These are phyloP conservation scores for Dentipellis sp. DNA, from an alignment of 768 basidiomycete species.

Conservation along the genomic window DNA sequence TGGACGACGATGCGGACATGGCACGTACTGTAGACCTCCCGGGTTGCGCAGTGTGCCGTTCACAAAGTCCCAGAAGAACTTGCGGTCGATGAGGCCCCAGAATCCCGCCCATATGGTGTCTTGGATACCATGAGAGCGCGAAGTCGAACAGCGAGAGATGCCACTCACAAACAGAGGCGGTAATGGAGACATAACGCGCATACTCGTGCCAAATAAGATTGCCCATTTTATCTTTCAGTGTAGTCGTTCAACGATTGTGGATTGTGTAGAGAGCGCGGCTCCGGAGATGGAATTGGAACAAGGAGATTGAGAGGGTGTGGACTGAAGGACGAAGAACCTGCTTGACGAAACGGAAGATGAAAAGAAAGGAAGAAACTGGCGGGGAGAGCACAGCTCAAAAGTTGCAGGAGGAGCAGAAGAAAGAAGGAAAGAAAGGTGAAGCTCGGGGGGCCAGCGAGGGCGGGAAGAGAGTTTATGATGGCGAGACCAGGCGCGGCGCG, in stretches of 20 bases:
- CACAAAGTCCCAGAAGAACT: constrained; percentile 97
- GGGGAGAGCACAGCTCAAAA: not conserved
- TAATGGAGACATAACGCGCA: constrained; percentile 56
- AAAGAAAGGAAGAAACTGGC: not conserved
- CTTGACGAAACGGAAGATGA: constrained; percentile 8
- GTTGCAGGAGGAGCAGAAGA: not conserved
- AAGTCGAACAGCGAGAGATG: not conserved
- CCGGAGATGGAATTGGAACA: constrained; percentile 2
- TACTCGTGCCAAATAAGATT: constrained; percentile 78
- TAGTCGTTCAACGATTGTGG: not conserved
- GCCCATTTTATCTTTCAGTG: constrained; percentile 43
- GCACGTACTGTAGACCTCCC: constrained; percentile 71
- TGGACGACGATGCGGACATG: not conserved
- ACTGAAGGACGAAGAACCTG: constrained; percentile 3
- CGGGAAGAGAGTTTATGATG: not conserved
- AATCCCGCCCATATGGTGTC: constrained; percentile 76
- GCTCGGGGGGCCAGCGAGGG: constrained; percentile 2
- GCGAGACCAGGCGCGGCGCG: too few species aligned
- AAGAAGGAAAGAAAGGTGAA: not conserved
- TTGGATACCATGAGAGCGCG: constrained; percentile 20
- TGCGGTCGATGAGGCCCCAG: constrained; percentile 78
- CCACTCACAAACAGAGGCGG: constrained; percentile 64
- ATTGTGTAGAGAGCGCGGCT: not conserved
- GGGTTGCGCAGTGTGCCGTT: constrained; percentile 70
- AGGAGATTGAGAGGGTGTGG: not conserved